Conservation (phyloP, 2,329 filamentous ascomycete genomes). For the Elsinoe ampelina region DNA sequence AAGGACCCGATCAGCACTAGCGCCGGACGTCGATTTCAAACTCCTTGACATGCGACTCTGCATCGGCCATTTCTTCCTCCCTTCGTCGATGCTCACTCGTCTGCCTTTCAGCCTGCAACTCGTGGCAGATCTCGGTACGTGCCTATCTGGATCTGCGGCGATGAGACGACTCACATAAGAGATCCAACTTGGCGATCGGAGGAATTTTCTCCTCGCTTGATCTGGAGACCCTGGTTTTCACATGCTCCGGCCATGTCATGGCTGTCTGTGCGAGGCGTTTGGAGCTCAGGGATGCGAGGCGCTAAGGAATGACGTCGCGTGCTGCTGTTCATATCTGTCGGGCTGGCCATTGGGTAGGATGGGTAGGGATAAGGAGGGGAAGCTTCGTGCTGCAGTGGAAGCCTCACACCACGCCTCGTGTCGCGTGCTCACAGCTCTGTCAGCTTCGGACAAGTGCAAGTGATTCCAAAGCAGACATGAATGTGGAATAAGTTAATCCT, state of each 20-base stretch:
- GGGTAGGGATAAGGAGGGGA: background rate
- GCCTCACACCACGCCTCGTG: background rate
- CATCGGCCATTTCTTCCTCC: background rate
- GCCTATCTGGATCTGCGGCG: conserved; percentile 8
- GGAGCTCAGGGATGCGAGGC: background rate
- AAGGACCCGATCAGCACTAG: background rate
- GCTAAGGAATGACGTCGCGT: background rate
- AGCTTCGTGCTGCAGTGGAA: too few species aligned
- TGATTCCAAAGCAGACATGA: background rate
- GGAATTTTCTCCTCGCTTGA: background rate
- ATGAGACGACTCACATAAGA: background rate
- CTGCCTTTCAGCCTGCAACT: background rate
- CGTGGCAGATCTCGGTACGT: conserved; percentile 11
- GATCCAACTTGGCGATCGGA: conserved; percentile 5
- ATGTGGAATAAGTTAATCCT: background rate
- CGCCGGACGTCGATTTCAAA: conserved; percentile 6
- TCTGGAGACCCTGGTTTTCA: conserved; percentile 4
- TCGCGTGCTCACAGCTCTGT: background rate
- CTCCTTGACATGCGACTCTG: background rate
- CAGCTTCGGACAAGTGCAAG: background rate
- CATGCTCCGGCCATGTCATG: background rate
- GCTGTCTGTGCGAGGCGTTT: conserved; percentile 6
- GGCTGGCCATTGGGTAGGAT: background rate
- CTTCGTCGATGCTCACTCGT: background rate
- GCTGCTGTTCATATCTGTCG: background rate